These are phyloP conservation scores for Oidiodendron maius DNA, from an alignment of 495 filamentous ascomycete species.

Conservation along the genomic window DNA sequence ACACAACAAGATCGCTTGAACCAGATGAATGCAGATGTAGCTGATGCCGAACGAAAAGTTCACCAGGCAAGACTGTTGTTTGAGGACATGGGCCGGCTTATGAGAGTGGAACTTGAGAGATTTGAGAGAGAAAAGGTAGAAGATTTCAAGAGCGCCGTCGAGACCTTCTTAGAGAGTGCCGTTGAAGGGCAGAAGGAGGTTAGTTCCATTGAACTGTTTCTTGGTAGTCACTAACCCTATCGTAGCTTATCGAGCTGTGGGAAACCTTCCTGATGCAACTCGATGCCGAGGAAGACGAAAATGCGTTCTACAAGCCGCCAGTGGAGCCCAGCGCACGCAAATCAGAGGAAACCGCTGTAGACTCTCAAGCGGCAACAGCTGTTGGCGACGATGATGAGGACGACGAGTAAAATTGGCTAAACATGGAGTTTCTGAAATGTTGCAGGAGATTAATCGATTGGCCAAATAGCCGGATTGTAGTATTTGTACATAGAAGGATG, in stretches of 20 bases:
- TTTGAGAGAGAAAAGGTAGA: slow-evolving; percentile 98
- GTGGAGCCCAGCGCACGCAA: slow-evolving; percentile 24
- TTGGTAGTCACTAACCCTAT: slow-evolving; percentile 1
- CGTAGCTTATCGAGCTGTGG: slow-evolving; percentile 94
- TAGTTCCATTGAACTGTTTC: slow-evolving; percentile 19
- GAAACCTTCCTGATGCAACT: slow-evolving; percentile 95
- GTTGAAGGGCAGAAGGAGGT: slow-evolving; percentile 99
- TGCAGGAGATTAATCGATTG: background rate
- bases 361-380: slow-evolving; percentile 25
- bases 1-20: slow-evolving; percentile 91
- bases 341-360: slow-evolving; percentile 8
- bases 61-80: slow-evolving; percentile 86
- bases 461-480: slow-evolving; percentile 4
- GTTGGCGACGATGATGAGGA: slow-evolving; percentile 35
- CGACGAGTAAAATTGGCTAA: slow-evolving; percentile 14
- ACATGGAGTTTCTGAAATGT: background rate
- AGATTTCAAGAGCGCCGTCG: slow-evolving; percentile 96
- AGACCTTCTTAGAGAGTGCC: slow-evolving; percentile 93
- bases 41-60: slow-evolving; percentile 88
- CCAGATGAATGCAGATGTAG: slow-evolving; percentile 86
- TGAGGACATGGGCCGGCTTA: slow-evolving; percentile 94
- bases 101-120: slow-evolving; percentile 83
- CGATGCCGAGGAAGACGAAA: slow-evolving; percentile 85
- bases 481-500: slow-evolving; percentile 22
- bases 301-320: slow-evolving; percentile 65